Evolutionary conservation across 768 basidiomycete species (phyloP), one percentile per base, ranked within the genome.

Genomic region (Boletales sp.): DNA sequence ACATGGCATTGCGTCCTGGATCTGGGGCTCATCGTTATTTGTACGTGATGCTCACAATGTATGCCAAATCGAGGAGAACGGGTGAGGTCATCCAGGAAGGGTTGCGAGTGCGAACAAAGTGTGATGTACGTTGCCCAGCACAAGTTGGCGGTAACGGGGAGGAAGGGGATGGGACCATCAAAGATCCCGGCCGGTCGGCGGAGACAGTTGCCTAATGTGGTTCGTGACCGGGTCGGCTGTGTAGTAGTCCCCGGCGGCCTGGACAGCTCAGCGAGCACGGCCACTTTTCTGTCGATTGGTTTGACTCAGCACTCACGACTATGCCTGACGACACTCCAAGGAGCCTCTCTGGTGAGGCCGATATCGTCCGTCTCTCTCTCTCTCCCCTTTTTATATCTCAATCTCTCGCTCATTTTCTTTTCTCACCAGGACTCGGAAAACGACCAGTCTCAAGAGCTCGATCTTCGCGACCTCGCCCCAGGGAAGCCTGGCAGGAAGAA

Each of bases 401-500:
- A 14, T 15, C 12, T 34, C 34, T 34, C 5, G 15, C 15, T 34
- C 15, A 2, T 12, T 33, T 33, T 33, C 10, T 48, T 47, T 13
- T 51, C 36, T 38, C 45, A 21, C 11, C 53, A 86, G 79, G 82
- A 87, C 54, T 86, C 86, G n/a, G 88, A 89, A 54, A 65, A 84
- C 25, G 88, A 89, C 54, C 85, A 83, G 18, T 87, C 83, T 32
- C 76, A 54, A 42, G 66, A 68, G 35, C 66, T 56, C 4, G 61
- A 67, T 28, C 7, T 12, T 7, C 58, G 44, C 12, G 48, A 47
- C 34, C 43, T 54, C 8, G 69, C 62, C 7, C 66, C 64, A 43
- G 56, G 56, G n/a, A 69, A 56, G 38, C 67, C 89, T 32, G 89
- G 89, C 14, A 75, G 89, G 53, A 91, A 91, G 82, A 91, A 90